Percentiles rank a stretch among this genome's conserved stretches.
phyloP scores from a whole-genome alignment of 352 stramenopile genomes.

The Stephanocyclus meneghinianus region DNA sequence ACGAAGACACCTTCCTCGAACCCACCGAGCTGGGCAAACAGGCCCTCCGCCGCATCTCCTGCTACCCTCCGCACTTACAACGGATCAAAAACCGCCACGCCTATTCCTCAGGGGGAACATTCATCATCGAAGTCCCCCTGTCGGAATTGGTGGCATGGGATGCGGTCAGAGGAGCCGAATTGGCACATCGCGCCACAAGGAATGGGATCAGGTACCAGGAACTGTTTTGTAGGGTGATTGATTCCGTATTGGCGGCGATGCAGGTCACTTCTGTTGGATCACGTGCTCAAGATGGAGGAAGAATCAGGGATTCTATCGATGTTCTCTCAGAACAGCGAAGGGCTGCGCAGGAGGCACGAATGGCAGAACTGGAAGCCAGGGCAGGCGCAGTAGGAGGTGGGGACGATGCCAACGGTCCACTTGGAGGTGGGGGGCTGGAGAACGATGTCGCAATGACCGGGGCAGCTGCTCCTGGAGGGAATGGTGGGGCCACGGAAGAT shows the following conservation, averaged over 20 bases:
- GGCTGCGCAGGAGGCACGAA: conserved; percentile 45
- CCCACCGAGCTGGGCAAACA: conserved; percentile 48
- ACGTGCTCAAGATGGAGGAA: background rate
- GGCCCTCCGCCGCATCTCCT: conserved; percentile 53
- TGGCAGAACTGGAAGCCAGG: conserved; percentile 37
- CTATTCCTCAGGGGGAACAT: conserved; percentile 43
- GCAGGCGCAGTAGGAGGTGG: background rate
- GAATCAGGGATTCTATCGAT: conserved; percentile 66
- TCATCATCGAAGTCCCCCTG: conserved; percentile 76
- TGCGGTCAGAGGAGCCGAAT: conserved; percentile 58
- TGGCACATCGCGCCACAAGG: conserved; percentile 55
- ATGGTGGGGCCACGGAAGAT: conserved; percentile 71
- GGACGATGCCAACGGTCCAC: conserved; percentile 50
- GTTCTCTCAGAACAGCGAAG: conserved; percentile 72
- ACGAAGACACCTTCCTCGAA: conserved; percentile 60
- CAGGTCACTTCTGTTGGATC: conserved; percentile 3
- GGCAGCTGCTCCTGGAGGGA: conserved; percentile 9
- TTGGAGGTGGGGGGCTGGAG: conserved; percentile 46
- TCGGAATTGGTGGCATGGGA: conserved; percentile 69
- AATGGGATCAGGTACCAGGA: conserved; percentile 77
- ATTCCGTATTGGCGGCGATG: conserved; percentile 57
- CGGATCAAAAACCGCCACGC: conserved; percentile 73
- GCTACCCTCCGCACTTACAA: conserved; percentile 67
- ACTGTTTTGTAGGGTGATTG: conserved; percentile 72
- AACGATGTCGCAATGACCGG: conserved; percentile 46